These are phyloP conservation scores for Bigelowiella natans DNA, from an alignment of 78 protist genomes.

Conservation along the genomic window DNA sequence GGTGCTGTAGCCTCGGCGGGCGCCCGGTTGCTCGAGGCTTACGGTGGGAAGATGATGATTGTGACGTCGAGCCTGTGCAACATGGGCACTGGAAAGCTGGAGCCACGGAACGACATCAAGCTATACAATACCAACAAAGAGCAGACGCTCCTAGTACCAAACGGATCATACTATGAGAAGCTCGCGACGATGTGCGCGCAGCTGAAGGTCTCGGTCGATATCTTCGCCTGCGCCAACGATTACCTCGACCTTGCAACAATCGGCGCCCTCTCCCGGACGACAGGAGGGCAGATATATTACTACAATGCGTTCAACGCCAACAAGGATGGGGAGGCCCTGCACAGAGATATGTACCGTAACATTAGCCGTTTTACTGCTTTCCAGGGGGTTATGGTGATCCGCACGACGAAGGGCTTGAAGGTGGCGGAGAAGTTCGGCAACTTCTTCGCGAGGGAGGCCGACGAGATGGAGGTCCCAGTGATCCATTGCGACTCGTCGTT, in stretches of 20 bases:
- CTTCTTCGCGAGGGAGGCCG: neutral
- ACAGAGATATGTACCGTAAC: conserved; percentile 6
- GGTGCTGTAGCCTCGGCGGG: too few species aligned
- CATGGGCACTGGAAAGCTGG: neutral
- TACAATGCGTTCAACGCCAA: neutral
- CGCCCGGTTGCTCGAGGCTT: neutral
- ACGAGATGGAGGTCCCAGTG: neutral
- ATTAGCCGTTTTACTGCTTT: neutral
- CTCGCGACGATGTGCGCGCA: neutral
- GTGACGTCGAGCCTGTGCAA: too few species aligned
- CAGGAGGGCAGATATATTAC: conserved; percentile 10
- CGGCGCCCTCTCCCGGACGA: neutral
- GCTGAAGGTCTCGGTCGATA: neutral
- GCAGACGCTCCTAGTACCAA: neutral
- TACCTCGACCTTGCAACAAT: neutral
- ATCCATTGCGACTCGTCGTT: neutral
- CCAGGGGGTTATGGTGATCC: conserved; percentile 1
- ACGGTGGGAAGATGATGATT: neutral
- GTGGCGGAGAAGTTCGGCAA: neutral
- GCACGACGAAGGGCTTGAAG: neutral
- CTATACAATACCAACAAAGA: neutral
- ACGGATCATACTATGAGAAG: neutral
- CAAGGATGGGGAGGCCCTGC: neutral
- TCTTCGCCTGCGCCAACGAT: neutral
- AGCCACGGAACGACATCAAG: neutral